Evolutionary conservation across 768 basidiomycete species (phyloP).

Genomic region (Trametes sanguinea): DNA sequence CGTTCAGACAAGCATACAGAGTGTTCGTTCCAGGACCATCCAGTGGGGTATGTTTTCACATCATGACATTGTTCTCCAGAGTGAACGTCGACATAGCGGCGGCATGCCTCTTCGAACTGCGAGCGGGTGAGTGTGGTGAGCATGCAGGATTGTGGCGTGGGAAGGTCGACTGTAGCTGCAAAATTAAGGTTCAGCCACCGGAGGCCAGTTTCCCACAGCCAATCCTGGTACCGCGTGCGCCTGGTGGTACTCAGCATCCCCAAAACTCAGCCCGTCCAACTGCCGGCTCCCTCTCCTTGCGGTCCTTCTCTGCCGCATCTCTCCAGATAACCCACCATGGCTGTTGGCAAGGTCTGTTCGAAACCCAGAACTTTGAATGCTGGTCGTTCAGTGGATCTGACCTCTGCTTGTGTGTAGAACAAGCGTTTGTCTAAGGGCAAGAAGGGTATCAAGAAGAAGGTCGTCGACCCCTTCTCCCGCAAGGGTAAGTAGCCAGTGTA

Average conservation of each 20-base stretch:
- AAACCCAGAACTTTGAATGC: not conserved
- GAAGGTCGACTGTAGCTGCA: slow-evolving; percentile 51
- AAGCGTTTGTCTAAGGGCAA: slow-evolving; percentile 98
- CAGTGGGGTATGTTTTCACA: slow-evolving; percentile 29
- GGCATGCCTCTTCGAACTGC: slow-evolving; percentile 63
- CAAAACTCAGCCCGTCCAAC: slow-evolving; percentile 53
- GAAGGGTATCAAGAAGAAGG: slow-evolving; percentile 99
- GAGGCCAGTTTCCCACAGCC: slow-evolving; percentile 21
- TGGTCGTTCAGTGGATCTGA: not conserved
- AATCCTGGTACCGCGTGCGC: slow-evolving; percentile 16
- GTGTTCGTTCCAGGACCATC: slow-evolving; percentile 68
- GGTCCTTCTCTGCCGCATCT: slow-evolving; percentile 41
- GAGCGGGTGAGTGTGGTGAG: slow-evolving; percentile 54
- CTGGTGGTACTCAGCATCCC: slow-evolving; percentile 27
- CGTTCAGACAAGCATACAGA: slow-evolving; percentile 42
- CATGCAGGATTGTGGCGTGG: slow-evolving; percentile 39
- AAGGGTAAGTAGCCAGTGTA: slow-evolving; percentile 66
- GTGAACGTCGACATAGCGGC: slow-evolving; percentile 45
- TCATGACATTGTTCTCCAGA: not conserved
- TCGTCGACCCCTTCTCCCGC: slow-evolving; percentile 99
- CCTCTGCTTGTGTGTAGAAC: slow-evolving; percentile 56
- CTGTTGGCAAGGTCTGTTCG: slow-evolving; percentile 79
- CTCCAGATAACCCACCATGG: slow-evolving; percentile 57
- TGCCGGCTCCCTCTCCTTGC: slow-evolving; percentile 45
- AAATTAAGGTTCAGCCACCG: slow-evolving; percentile 64